phyloP scores from a whole-genome alignment of 2,329 filamentous ascomycete species.

The Trichoderma pleuroti region DNA sequence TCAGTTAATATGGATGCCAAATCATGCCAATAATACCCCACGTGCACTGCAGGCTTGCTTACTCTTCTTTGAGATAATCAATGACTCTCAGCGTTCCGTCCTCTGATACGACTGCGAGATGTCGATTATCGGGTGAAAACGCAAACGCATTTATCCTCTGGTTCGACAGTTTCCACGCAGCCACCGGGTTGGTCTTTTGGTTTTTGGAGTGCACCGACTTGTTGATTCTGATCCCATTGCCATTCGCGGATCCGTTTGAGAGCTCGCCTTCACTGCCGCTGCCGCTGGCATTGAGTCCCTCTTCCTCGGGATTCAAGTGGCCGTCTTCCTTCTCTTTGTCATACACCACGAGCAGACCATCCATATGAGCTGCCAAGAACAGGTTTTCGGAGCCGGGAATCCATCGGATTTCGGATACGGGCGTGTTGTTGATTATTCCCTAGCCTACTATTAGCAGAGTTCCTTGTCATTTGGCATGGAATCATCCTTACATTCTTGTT shows the following conservation, averaged over 20 bases:
- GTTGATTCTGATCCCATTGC: slow-evolving; percentile 63
- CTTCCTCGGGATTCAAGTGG: slow-evolving; percentile 69
- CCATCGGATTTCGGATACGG: slow-evolving; percentile 87
- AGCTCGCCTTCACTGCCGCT: slow-evolving; percentile 52
- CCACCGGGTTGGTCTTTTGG: slow-evolving; percentile 88
- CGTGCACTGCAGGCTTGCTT: slow-evolving; percentile 32
- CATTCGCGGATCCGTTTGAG: slow-evolving; percentile 32
- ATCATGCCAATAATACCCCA: background rate
- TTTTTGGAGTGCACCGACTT: slow-evolving; percentile 94
- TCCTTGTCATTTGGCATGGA: background rate
- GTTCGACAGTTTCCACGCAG: slow-evolving; percentile 88
- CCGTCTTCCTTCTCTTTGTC: slow-evolving; percentile 96
- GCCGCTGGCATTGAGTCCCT: slow-evolving; percentile 64
- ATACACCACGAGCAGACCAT: slow-evolving; percentile 87
- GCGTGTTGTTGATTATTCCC: slow-evolving; percentile 82
- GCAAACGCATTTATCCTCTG: slow-evolving; percentile 87
- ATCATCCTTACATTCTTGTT: slow-evolving; percentile 76
- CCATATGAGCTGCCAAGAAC: slow-evolving; percentile 88
- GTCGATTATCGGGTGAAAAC: slow-evolving; percentile 84
- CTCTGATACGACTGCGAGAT: slow-evolving; percentile 86
- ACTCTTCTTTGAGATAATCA: slow-evolving; percentile 89
- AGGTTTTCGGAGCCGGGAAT: slow-evolving; percentile 90
- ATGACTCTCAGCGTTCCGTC: slow-evolving; percentile 87
- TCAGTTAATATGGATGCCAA: slow-evolving; percentile 19
- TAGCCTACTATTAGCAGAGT: slow-evolving; percentile 30